These are phyloP conservation scores for Neocatenulostroma microsporum DNA, from an alignment of 2,329 filamentous ascomycete genomes.

Conservation along the genomic window DNA sequence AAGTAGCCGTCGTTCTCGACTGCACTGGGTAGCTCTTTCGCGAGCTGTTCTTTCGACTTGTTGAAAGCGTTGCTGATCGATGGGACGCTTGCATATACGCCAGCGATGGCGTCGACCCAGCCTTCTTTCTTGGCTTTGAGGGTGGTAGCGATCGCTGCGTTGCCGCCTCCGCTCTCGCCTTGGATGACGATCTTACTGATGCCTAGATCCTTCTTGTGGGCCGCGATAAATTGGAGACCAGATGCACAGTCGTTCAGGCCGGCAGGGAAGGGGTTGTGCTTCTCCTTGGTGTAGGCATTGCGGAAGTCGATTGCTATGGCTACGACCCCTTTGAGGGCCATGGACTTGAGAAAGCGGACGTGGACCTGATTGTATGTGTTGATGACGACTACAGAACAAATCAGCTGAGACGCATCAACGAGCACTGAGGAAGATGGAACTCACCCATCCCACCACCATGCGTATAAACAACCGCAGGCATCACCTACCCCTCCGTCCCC, in stretches of 20 bases:
- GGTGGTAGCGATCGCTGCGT: slow-evolving; percentile 22
- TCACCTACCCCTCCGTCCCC: slow-evolving; percentile 4
- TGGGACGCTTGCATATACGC: slow-evolving; percentile 22
- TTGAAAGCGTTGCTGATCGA: slow-evolving; percentile 20
- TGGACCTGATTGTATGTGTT: slow-evolving; percentile 18
- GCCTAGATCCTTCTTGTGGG: slow-evolving; percentile 17
- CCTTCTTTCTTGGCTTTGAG: slow-evolving; percentile 25
- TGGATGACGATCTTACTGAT: slow-evolving; percentile 24
- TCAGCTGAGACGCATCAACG: no score
- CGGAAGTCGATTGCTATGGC: slow-evolving; percentile 26
- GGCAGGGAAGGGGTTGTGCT: slow-evolving; percentile 23
- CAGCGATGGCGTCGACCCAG: slow-evolving; percentile 20
- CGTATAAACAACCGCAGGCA: slow-evolving; percentile 23
- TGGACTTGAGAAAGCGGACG: slow-evolving; percentile 20
- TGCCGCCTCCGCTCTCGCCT: slow-evolving; percentile 28
- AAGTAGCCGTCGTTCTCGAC: slow-evolving; percentile 24
- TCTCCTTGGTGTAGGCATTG: slow-evolving; percentile 21
- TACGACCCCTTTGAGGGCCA: slow-evolving; percentile 19
- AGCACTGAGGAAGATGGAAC: neutral
- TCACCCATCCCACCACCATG: slow-evolving; percentile 25
- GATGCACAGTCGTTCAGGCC: slow-evolving; percentile 26
- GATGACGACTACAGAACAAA: slow-evolving; percentile 6
- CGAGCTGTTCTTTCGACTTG: slow-evolving; percentile 14
- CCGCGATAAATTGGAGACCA: slow-evolving; percentile 18
- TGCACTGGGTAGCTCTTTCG: slow-evolving; percentile 21